phyloP scores from a whole-genome alignment of 257 asterid genomes.

The Rauvolfia tetraphylla region DNA sequence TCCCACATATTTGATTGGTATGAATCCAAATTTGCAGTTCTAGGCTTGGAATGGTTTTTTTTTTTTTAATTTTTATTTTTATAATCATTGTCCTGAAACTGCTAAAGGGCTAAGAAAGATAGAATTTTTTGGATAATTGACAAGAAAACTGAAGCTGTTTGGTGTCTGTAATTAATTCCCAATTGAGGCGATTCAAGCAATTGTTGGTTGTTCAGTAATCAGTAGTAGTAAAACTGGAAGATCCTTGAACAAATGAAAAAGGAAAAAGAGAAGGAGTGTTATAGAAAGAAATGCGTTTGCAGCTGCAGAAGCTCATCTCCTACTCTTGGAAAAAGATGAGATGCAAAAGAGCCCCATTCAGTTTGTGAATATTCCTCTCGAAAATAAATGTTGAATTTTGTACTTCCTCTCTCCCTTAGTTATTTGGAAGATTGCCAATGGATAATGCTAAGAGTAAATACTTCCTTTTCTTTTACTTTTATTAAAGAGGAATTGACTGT shows the following conservation, averaged over 20 bases:
- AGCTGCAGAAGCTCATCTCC: no score
- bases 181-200: neutral
- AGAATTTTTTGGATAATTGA: slow-evolving; percentile 5
- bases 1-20: neutral
- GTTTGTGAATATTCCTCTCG: neutral
- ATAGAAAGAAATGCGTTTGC: neutral
- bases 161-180: neutral
- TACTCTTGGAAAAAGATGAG: neutral
- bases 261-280: no score
- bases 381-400: neutral
- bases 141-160: neutral
- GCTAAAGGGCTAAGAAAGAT: neutral
- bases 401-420: neutral
- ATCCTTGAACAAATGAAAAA: neutral
- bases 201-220: neutral
- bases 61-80: neutral
- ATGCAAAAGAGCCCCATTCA: neutral
- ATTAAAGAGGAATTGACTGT: no score
- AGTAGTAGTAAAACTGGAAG: neutral
- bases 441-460: neutral
- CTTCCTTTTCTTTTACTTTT: no score
- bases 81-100: neutral
- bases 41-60: slow-evolving; percentile 2
- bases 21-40: neutral
- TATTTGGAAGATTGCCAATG: neutral